Percentiles rank a stretch among this genome's conserved stretches.
Conservation (phyloP, 2,329 filamentous ascomycete genomes). For the Graphiopsis chlorocephala region DNA sequence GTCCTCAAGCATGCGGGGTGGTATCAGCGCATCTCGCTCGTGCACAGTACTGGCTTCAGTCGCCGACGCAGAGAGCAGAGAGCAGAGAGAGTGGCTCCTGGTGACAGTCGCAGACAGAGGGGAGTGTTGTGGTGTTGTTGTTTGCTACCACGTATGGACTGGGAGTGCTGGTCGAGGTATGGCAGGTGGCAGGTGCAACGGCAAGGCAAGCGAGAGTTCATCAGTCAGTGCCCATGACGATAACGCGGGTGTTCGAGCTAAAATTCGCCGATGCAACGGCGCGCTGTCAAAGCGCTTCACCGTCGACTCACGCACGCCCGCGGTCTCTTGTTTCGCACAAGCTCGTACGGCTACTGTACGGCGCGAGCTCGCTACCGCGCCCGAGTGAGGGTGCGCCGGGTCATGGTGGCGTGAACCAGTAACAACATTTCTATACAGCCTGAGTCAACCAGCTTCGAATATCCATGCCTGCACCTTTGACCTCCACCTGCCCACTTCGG, state of each 20-base stretch:
- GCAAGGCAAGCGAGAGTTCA: background rate
- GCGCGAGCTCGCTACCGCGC: background rate
- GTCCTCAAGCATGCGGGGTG: background rate
- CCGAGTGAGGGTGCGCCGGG: too few relatives aligned
- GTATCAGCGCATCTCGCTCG: conserved; percentile 1
- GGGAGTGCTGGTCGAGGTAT: background rate
- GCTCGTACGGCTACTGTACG: background rate
- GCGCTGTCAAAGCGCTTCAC: background rate
- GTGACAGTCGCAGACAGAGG: background rate
- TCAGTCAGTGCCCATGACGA: too few relatives aligned
- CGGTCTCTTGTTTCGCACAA: background rate
- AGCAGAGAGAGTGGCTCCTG: background rate
- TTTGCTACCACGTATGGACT: background rate
- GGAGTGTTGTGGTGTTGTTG: too few relatives aligned
- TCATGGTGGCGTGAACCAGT: too few relatives aligned
- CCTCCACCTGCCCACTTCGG: background rate
- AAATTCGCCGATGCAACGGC: background rate
- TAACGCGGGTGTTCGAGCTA: background rate
- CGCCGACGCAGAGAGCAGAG: background rate
- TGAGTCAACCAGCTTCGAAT: too few relatives aligned
- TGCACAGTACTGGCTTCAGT: background rate
- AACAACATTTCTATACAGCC: too few relatives aligned
- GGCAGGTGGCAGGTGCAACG: background rate
- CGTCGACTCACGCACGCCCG: too few relatives aligned
- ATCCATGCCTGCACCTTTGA: background rate